A percentile compares a stretch with the other conserved stretches of the same genome.
Conservation (phyloP, 805 yeast species). For the Pichia thaimueangensis region DNA sequence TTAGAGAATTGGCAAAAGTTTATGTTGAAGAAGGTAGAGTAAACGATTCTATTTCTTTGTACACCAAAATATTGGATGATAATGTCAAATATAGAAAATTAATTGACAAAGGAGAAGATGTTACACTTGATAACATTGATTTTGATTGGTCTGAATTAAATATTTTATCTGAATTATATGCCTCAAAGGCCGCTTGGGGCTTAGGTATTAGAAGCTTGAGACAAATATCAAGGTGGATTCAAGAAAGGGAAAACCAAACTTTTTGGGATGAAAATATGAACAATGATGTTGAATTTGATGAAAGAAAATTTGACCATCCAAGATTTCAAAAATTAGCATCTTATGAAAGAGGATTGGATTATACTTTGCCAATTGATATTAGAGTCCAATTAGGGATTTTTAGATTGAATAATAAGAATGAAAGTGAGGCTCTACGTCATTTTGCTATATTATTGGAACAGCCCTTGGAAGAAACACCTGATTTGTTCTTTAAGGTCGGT, state of each 20-base stretch:
- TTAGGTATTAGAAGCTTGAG: constrained; percentile 62
- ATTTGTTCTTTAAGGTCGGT: constrained; percentile 74
- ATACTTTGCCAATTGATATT: constrained; percentile 75
- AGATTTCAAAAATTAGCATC: constrained; percentile 36
- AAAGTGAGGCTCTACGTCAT: constrained; percentile 68
- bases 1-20: constrained; percentile 54
- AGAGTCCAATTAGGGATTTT: constrained; percentile 73
- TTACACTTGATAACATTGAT: constrained; percentile 33
- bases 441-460: constrained; percentile 53
- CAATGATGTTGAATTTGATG: constrained; percentile 82
- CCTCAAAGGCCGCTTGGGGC: constrained; percentile 57
- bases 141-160: constrained; percentile 90
- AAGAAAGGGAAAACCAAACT: constrained; percentile 52
- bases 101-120: constrained; percentile 18
- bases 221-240: constrained; percentile 77
- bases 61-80: constrained; percentile 54
- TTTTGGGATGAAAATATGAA: constrained; percentile 56
- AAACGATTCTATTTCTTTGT: constrained; percentile 69
- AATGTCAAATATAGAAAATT: constrained; percentile 41
- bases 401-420: constrained; percentile 57
- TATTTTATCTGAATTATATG: constrained; percentile 71
- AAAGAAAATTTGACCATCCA: constrained; percentile 47
- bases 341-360: constrained; percentile 36
- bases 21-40: constrained; percentile 50
- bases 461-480: constrained; percentile 52